These are phyloP conservation scores for Alternaria sp. DNA, from an alignment of 2,329 filamentous ascomycete species.

Conservation along the genomic window DNA sequence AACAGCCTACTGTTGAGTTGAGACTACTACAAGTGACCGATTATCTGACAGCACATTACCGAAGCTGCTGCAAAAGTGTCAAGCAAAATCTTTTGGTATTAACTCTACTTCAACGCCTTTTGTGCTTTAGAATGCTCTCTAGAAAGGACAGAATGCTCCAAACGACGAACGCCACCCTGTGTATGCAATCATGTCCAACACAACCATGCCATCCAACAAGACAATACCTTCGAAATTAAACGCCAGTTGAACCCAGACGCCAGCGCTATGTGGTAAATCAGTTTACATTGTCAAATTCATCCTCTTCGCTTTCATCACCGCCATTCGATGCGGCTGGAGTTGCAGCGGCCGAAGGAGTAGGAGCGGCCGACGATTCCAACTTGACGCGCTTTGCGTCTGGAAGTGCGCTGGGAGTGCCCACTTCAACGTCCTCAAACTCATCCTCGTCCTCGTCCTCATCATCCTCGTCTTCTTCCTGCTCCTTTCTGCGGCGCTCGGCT, in stretches of 20 bases:
- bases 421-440: constrained; percentile 47
- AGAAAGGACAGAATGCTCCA: neutral
- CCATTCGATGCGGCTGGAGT: constrained; percentile 55
- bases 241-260: constrained; percentile 14
- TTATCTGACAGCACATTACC: too few relatives aligned
- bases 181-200: neutral
- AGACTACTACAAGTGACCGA: neutral
- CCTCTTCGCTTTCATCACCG: constrained; percentile 58
- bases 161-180: neutral
- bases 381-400: constrained; percentile 68
- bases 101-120: neutral
- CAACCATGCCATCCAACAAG: neutral
- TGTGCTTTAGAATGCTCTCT: neutral
- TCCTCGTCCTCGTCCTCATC: constrained; percentile 18
- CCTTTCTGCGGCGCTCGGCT: constrained; percentile 62
- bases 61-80: neutral
- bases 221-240: neutral
- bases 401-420: constrained; percentile 38
- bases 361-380: constrained; percentile 59
- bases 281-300: constrained; percentile 58
- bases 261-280: constrained; percentile 32
- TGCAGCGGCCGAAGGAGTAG: constrained; percentile 42
- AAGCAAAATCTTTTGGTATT: neutral
- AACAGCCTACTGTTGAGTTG: neutral
- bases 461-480: constrained; percentile 54